Evolutionary conservation across 495 filamentous ascomycete genomes (phyloP), one percentile per base, ranked within the genome.

Genomic region (Neohortaea acidophila): DNA sequence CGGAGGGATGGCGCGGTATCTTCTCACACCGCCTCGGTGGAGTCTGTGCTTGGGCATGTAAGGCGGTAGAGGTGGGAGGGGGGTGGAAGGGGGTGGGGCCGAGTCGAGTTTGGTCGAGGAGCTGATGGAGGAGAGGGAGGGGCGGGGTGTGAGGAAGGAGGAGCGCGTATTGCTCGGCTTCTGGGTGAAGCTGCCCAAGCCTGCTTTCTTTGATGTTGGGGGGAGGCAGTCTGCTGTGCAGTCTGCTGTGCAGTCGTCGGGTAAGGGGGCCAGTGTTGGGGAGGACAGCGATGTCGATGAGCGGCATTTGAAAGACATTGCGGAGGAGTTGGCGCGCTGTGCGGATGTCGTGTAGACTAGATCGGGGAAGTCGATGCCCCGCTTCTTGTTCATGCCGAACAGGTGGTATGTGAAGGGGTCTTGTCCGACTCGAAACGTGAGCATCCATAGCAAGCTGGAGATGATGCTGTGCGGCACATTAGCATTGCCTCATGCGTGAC

Each of bases 301-400:
- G 26, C 44, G 44, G 33, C 44, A 47, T 33, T 47, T 39, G 23
- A 47, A 47, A 19, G 44, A 43, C 38, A 47, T 38, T 21, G 42
- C 38, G 4, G 30, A 40, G 26, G 19, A 33, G 20, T 21, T 21
- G n/a, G 44, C 10, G 7, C 32, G 39, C 1, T 33, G 13, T 18
- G 26, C 4, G 15, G 39, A 21, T 3, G 14, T 13, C 15, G 24
- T 37, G 33, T 43, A 41, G 2, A 39, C 38, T 1, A 43, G 33
- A 7, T n/a, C 27, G 0, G 39, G 19, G 2, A 39, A 39, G 11
- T 38, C 25, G 2, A 33, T 15, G 1, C 25, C 17, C 19, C 19
- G 21, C 27, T 43, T 11, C 19, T 37, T 35, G 8, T 19, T 24
- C 9, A 42, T 21, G 44, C 44, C 44, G 33, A 47, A 38, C 11